These are phyloP conservation scores for Dichotomopilus funicola DNA, from an alignment of 2,329 filamentous ascomycete species.

Conservation along the genomic window DNA sequence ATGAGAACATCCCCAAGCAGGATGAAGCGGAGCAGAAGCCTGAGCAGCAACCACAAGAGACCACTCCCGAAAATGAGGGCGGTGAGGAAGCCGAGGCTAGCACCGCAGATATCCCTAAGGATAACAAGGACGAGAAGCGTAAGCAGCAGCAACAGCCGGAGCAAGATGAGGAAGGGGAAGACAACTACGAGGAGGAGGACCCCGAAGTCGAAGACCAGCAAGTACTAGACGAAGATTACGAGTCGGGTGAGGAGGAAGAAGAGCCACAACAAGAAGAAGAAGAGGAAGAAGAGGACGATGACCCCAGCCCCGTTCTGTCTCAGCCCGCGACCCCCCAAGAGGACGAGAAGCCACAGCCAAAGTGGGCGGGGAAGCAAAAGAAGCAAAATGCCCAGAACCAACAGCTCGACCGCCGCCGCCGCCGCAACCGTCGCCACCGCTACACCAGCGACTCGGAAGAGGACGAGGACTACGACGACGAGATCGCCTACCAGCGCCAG, in stretches of 20 bases:
- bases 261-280: constrained; percentile 12
- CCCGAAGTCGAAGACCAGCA: not conserved
- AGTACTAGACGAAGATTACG: constrained; percentile 7
- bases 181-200: constrained; percentile 4
- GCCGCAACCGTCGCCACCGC: constrained; percentile 7
- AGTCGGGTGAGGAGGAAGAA: constrained; percentile 6
- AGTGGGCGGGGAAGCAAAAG: constrained; percentile 27
- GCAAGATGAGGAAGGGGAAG: constrained; percentile 1
- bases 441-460: constrained; percentile 20
- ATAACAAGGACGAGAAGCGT: constrained; percentile 23
- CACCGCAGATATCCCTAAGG: constrained; percentile 14
- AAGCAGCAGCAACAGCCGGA: constrained; percentile 19
- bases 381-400: constrained; percentile 19
- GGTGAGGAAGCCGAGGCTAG: constrained; percentile 10
- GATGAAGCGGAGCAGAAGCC: constrained; percentile 15
- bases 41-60: constrained; percentile 6
- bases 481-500: constrained; percentile 21
- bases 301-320: constrained; percentile 24
- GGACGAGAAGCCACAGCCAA: constrained; percentile 28
- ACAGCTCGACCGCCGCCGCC: constrained; percentile 19
- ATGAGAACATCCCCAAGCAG: constrained; percentile 14
- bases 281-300: constrained; percentile 18
- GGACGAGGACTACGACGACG: constrained; percentile 19
- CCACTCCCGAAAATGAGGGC: constrained; percentile 13
- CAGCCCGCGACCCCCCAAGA: constrained; percentile 29